Evolutionary conservation across 306 rosid genomes (phyloP).

Genomic region (Cucumis hystrix): DNA sequence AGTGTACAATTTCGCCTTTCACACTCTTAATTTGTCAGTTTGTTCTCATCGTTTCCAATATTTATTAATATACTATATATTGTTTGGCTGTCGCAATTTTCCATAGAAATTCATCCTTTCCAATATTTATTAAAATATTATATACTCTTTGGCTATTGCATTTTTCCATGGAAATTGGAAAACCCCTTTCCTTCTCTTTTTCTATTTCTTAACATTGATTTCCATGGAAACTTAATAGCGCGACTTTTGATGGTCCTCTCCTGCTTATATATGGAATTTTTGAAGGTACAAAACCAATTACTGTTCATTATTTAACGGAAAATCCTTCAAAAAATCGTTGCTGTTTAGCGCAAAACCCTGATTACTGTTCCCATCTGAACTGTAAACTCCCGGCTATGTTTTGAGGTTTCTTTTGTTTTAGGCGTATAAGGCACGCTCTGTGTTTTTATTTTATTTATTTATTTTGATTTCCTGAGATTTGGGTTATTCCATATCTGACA

Average conservation of each 20-base stretch:
- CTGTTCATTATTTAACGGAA: conserved; percentile 7
- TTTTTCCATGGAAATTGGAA: background rate
- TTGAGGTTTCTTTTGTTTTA: background rate
- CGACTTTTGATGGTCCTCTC: conserved; percentile 5
- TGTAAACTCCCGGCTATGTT: background rate
- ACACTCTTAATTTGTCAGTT: background rate
- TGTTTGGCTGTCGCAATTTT: background rate
- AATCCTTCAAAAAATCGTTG: background rate
- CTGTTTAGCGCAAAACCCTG: background rate
- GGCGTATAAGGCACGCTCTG: background rate
- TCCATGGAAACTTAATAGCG: conserved; percentile 3
- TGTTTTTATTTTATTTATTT: background rate
- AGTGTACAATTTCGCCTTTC: background rate
- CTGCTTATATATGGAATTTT: background rate
- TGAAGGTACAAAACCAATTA: conserved; percentile 1
- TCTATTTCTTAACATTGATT: background rate
- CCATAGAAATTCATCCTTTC: background rate
- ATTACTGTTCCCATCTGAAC: background rate
- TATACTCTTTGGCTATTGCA: background rate
- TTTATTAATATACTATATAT: background rate
- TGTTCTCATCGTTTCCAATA: background rate
- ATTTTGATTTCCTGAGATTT: background rate
- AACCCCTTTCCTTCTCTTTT: background rate
- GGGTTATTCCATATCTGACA: background rate
- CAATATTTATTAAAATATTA: background rate